These are phyloP conservation scores for Panaeolus cyanescens DNA, from an alignment of 768 basidiomycete species.

Conservation along the genomic window DNA sequence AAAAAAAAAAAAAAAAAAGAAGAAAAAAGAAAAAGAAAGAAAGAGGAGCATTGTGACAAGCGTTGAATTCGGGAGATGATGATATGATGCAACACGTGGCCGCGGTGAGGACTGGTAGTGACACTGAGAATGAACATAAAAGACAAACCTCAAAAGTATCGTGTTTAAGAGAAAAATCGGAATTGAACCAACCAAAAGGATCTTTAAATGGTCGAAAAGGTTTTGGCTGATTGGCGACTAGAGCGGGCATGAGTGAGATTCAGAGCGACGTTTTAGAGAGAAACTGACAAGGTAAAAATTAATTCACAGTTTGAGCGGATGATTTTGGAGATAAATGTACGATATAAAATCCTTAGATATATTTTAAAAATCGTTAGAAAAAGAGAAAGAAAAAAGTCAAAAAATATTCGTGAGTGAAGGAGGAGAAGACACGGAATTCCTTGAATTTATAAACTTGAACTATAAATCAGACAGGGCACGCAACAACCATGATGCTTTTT, in stretches of 20 bases:
- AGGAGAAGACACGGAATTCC: background rate
- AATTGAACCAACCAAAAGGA: conserved; percentile 50
- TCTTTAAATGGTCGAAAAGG: conserved; percentile 32
- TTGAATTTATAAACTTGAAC: no score
- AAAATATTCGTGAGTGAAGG: conserved; percentile 1
- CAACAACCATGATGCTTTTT: conserved; percentile 3
- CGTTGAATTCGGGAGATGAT: background rate
- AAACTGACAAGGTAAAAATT: conserved; percentile 1
- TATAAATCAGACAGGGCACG: conserved; percentile 1
- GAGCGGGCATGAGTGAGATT: conserved; percentile 7
- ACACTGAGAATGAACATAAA: background rate
- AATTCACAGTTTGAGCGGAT: background rate
- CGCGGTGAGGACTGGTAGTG: conserved; percentile 8
- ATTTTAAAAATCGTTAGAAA: background rate
- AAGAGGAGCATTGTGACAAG: conserved; percentile 4
- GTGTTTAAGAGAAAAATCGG: conserved; percentile 45
- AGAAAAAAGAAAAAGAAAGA: conserved; percentile 7
- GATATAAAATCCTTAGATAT: background rate
- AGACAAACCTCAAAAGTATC: conserved; percentile 45
- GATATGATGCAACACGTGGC: conserved; percentile 36
- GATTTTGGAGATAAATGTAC: conserved; percentile 2
- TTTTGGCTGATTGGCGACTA: background rate
- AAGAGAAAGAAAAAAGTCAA: background rate
- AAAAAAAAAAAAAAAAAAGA: conserved; percentile 14
- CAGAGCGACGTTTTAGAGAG: background rate